Percentiles rank a stretch among this genome's conserved stretches.
phyloP scores from a whole-genome alignment of 2,329 filamentous ascomycete species.

The Fusarium nanum region DNA sequence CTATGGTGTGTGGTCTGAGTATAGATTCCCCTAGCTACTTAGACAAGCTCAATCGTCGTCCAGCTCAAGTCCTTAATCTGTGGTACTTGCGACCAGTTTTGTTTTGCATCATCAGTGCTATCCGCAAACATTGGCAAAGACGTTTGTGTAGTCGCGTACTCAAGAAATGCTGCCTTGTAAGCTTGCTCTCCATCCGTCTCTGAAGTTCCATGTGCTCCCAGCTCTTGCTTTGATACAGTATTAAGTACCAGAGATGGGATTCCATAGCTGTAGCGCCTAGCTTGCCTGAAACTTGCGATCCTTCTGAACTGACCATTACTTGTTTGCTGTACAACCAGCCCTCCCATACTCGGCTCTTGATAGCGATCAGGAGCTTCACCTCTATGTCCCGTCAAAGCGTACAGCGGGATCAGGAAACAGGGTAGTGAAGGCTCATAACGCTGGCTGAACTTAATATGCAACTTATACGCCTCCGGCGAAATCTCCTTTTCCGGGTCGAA shows the following conservation, averaged over 20 bases:
- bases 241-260: fast-evolving
- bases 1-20: not conserved
- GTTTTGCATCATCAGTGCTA: fast-evolving
- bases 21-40: not conserved
- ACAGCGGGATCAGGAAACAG: no score
- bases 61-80: not conserved
- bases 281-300: not conserved
- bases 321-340: fast-evolving
- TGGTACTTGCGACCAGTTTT: not conserved
- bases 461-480: no score
- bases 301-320: not conserved
- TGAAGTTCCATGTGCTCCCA: not conserved
- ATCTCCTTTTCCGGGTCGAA: no score
- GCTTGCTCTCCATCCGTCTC: not conserved
- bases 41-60: not conserved
- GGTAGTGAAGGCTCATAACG: no score
- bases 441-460: no score
- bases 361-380: no score
- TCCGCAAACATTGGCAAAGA: fast-evolving
- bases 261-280: no score
- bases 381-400: no score
- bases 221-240: fast-evolving
- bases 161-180: not conserved
- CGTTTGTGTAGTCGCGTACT: not conserved
- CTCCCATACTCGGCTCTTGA: not conserved